A percentile compares a stretch with the other conserved stretches of the same genome.
Evolutionary conservation across 495 filamentous ascomycete species (phyloP).

Genomic region (Aspergillus nidulans): DNA sequence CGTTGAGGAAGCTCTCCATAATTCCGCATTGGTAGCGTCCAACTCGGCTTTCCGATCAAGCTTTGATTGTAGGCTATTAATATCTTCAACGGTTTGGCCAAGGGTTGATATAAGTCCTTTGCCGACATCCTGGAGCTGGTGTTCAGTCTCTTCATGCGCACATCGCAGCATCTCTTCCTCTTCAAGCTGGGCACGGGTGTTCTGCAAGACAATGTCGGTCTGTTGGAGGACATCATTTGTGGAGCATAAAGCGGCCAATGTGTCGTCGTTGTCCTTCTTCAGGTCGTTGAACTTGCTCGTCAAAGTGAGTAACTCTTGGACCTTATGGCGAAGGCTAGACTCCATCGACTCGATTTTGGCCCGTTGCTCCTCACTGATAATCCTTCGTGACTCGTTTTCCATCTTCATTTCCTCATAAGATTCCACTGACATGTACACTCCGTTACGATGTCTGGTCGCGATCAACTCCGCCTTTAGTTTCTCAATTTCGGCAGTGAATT

Average conservation of each 20-base stretch:
- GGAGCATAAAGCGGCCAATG: conserved; percentile 62
- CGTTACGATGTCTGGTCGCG: conserved; percentile 87
- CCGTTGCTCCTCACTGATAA: conserved; percentile 85
- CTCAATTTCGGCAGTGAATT: conserved; percentile 92
- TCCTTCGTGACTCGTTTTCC: conserved; percentile 87
- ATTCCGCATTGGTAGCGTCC: conserved; percentile 70
- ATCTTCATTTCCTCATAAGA: conserved; percentile 80
- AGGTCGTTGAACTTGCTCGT: conserved; percentile 79
- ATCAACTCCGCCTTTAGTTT: conserved; percentile 90
- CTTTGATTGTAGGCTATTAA: conserved; percentile 76
- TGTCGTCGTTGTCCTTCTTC: conserved; percentile 81
- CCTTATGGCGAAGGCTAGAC: conserved; percentile 79
- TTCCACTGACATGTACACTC: conserved; percentile 85
- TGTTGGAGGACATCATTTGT: conserved; percentile 78
- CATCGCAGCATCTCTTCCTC: conserved; percentile 77
- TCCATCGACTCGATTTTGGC: conserved; percentile 93
- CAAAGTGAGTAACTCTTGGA: conserved; percentile 80
- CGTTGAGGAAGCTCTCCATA: conserved; percentile 70
- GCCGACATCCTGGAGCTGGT: conserved; percentile 65
- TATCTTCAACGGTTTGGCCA: conserved; percentile 69
- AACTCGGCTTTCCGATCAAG: conserved; percentile 75
- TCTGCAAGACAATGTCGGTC: conserved; percentile 74
- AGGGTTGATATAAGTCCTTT: conserved; percentile 71
- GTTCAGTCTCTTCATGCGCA: conserved; percentile 84
- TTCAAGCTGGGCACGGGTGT: conserved; percentile 67